These are phyloP conservation scores for Cyclospora cayetanensis DNA, from an alignment of 169 alveolate species.

Conservation along the genomic window DNA sequence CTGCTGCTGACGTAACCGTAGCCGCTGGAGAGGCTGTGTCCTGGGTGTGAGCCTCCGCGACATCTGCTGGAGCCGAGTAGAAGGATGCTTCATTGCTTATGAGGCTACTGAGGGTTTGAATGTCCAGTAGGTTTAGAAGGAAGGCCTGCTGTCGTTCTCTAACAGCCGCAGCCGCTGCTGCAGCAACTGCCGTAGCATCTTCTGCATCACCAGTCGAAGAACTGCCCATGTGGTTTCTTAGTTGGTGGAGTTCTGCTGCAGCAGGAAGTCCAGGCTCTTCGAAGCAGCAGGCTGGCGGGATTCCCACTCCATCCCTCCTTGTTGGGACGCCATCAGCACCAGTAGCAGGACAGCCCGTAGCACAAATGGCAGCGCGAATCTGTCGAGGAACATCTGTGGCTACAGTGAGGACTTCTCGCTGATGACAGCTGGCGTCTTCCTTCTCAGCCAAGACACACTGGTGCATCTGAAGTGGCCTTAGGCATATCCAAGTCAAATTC, in stretches of 20 bases:
- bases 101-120: neutral
- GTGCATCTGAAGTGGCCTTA: constrained; percentile 76
- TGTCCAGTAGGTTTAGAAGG: neutral
- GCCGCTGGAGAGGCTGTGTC: neutral
- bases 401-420: constrained; percentile 16
- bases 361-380: neutral
- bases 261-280: neutral
- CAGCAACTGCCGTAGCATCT: constrained; percentile 20
- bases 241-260: neutral
- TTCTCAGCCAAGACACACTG: constrained; percentile 79
- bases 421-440: constrained; percentile 70
- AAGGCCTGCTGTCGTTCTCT: constrained; percentile 45
- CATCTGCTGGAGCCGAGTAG: neutral
- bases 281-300: no score
- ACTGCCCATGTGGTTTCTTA: neutral
- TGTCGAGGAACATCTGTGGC: constrained; percentile 1
- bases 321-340: no score
- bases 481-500: constrained; percentile 71
- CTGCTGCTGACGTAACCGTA: constrained; percentile 22
- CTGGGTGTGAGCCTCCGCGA: neutral
- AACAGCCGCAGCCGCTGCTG: constrained; percentile 45
- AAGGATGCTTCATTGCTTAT: neutral
- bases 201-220: neutral
- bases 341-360: neutral
- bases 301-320: no score